Evolutionary conservation across 1,284 basidiomycete species (phyloP), one percentile per base, ranked within the genome.

Genomic region (Cryptococcus sp.): DNA sequence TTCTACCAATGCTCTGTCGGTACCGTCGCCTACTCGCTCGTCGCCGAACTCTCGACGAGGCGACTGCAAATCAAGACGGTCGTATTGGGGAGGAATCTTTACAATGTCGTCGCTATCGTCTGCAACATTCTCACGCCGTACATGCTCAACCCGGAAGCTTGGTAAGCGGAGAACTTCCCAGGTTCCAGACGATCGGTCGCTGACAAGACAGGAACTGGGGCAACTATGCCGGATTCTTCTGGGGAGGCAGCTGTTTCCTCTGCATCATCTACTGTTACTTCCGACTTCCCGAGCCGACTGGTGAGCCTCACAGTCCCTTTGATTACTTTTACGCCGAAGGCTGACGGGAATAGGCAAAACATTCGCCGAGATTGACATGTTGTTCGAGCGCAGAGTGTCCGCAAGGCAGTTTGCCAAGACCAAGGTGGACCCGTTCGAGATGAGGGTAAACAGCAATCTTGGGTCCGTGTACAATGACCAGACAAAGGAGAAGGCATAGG

Each of bases 61-160:
- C 69, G 76, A 22, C 68, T 78, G 5, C 66, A 74, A 39, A 72
- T 76, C 57, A 80, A 80, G 68, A 77, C 78, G 2, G 72, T 79
- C 53, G 78, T 75, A 0, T 68, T 80, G 22, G 73, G 75, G 26
- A 72, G 79, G 42, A 64, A 62, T 45, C 53, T 60, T 1, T 74
- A 72, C 61, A 66, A 66, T 50, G 51, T 68, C 40, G 71, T 74
- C 57, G 76, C 76, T 56, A 75, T 74, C 53, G 54, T 69, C 53
- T 59, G 59, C 57, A 62, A 59, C 39, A 60, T 74, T 25, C 57
- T 75, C 18, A 71, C 68, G 9, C 76, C 76, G 4, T 73, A 75
- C 57, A 73, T 76, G 73, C 63, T 77, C 54, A 76, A 74, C 67
- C 68, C 73, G 4, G 60, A 59, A 21, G 69, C 68, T 5, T 76